phyloP scores from a whole-genome alignment of 306 rosid genomes.

The Castanea sativa region DNA sequence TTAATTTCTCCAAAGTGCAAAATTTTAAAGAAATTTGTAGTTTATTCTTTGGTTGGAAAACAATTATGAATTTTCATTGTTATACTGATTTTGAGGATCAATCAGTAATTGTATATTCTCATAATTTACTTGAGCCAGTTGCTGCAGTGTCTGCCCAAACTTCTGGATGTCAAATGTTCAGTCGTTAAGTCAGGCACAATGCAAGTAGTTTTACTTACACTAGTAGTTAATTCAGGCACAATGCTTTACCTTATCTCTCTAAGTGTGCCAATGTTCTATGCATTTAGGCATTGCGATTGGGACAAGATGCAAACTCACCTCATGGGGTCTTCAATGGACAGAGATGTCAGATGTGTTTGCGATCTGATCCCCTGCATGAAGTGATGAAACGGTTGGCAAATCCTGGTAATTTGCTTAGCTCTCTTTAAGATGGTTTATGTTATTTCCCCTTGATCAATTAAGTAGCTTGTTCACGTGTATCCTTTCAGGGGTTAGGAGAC shows the following conservation, averaged over 20 bases:
- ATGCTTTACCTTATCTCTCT: neutral
- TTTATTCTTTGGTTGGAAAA: neutral
- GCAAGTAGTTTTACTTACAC: too few relatives aligned
- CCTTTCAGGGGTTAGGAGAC: slow-evolving; percentile 71
- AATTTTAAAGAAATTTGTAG: neutral
- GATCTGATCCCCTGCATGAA: slow-evolving; percentile 71
- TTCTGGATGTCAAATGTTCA: neutral
- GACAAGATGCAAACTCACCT: slow-evolving; percentile 64
- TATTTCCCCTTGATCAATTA: neutral
- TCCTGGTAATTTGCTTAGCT: slow-evolving; percentile 52
- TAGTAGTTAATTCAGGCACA: neutral
- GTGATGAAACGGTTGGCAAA: slow-evolving; percentile 76
- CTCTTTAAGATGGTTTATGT: neutral
- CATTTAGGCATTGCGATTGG: slow-evolving; percentile 62
- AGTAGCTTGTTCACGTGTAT: slow-evolving; percentile 9
- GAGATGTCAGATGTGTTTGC: slow-evolving; percentile 83
- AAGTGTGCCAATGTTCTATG: slow-evolving; percentile 4
- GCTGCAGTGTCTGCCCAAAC: neutral
- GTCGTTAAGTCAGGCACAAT: neutral
- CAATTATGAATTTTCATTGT: neutral
- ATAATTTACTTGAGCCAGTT: neutral
- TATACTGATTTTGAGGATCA: neutral
- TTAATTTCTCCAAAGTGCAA: neutral
- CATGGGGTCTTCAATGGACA: slow-evolving; percentile 45
- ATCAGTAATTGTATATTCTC: neutral